These are phyloP conservation scores for Murraya paniculata DNA, from an alignment of 345 rosid genomes.

Conservation along the genomic window DNA sequence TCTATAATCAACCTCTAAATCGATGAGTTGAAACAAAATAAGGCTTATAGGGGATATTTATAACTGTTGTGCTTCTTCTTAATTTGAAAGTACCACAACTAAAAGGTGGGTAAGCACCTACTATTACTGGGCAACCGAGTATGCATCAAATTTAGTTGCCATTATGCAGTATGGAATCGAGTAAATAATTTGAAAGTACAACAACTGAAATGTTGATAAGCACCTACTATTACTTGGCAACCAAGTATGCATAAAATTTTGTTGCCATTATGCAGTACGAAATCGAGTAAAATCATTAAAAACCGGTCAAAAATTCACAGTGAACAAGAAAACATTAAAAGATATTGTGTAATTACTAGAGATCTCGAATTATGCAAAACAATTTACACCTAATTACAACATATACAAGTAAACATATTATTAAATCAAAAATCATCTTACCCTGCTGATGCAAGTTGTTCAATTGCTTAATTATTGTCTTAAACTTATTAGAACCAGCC, in stretches of 20 bases:
- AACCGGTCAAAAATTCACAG: neutral
- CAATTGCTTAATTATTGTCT: conserved; percentile 25
- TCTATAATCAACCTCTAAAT: no score
- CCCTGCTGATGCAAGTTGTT: conserved; percentile 40
- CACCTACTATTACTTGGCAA: neutral
- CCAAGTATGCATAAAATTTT: neutral
- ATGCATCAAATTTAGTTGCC: neutral
- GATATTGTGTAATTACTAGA: neutral
- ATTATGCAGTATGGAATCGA: neutral
- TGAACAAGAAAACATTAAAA: neutral
- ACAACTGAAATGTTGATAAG: neutral
- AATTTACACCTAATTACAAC: neutral
- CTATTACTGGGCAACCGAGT: no score
- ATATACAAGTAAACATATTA: neutral
- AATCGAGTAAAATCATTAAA: neutral
- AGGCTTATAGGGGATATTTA: neutral
- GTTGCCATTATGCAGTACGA: neutral
- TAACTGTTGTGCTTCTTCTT: neutral
- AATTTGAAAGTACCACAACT: neutral
- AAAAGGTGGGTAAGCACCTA: no score
- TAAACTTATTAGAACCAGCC: conserved; percentile 32
- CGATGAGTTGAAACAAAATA: neutral
- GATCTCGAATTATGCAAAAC: neutral
- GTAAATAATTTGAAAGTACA: no score
- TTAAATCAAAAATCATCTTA: neutral